These are phyloP conservation scores for Phytopythium chamaehyphon DNA, from an alignment of 352 stramenopile genomes.

Conservation along the genomic window DNA sequence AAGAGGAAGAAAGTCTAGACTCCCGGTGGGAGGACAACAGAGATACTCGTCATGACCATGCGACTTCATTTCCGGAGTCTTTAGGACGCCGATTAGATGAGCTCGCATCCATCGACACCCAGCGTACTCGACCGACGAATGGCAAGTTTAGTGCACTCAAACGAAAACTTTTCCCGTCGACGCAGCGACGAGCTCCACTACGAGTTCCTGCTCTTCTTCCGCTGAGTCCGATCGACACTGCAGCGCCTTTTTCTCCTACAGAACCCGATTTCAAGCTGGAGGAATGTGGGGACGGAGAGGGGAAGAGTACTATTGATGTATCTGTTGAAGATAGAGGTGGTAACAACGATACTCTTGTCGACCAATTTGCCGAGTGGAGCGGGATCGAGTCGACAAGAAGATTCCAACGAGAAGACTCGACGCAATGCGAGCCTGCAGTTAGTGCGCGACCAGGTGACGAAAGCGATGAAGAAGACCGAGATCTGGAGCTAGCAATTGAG, in stretches of 20 bases:
- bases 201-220: slow-evolving; percentile 34
- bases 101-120: neutral
- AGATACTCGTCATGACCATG: neutral
- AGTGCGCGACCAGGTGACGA: neutral
- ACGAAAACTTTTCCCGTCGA: slow-evolving; percentile 50
- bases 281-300: no score
- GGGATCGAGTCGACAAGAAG: neutral
- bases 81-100: neutral
- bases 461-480: slow-evolving; percentile 30
- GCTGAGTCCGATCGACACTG: slow-evolving; percentile 31
- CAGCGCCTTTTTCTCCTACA: no score
- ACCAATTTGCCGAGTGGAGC: neutral
- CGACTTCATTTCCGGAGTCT: neutral
- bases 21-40: slow-evolving; percentile 5
- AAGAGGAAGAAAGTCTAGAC: neutral
- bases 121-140: neutral
- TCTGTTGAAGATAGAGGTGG: neutral
- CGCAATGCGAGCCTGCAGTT: neutral
- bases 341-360: neutral
- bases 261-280: neutral
- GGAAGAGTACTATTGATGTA: no score
- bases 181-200: slow-evolving; percentile 37
- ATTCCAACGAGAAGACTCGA: neutral
- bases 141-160: slow-evolving; percentile 49
- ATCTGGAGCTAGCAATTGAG: slow-evolving; percentile 35